Evolutionary conservation across 2,329 filamentous ascomycete species (phyloP), one percentile per base, ranked within the genome.

Genomic region (Chaetomiaceae sp.): DNA sequence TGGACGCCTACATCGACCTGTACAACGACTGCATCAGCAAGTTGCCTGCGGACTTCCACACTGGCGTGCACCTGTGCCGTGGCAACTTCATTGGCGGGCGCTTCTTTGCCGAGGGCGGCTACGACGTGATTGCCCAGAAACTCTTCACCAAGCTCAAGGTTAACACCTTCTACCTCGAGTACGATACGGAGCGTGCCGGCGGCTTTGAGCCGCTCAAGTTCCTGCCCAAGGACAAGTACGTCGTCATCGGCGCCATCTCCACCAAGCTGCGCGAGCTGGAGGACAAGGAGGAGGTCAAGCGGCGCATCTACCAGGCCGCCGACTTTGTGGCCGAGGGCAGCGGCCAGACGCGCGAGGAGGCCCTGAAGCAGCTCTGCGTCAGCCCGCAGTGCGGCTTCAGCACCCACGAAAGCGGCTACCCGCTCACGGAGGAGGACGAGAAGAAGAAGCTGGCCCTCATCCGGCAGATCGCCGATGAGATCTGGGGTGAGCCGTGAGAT

Each of bases 361-460:
- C 86, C 0, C 72, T 91, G 12, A 78, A 85, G 69, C 80, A 84
- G 61, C 72, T 91, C 44, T 78, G 78, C 51, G 78, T 89, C 17
- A 87, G 82, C 65, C 85, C 87, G 0, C 86, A 89, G 72, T 88
- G 85, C 66, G 85, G 84, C 6, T 88, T 88, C 68, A 88, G 86
- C 33, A 88, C 83, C 33, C 87, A 91, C 66, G 82, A 85, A 61
- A 83, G 80, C 63, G 88, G 87, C 0, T 90, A 91, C 65, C 78
- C 82, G 14, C 74, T 91, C 50, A 79, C 77, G 20, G 74, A 82
- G 58, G 80, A 88, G 42, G 86, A 88, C 57, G 85, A 91, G 83
- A 81, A 81, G 71, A 82, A 79, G 68, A 91, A 91, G 74, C 70
- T 91, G 63, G 74, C 79, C 60, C 71, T 91, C 48, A 85, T 91